Percentiles rank a stretch among this genome's conserved stretches.
Conservation (phyloP, 2,329 filamentous ascomycete species). For the Ceratocystis huliohia region DNA sequence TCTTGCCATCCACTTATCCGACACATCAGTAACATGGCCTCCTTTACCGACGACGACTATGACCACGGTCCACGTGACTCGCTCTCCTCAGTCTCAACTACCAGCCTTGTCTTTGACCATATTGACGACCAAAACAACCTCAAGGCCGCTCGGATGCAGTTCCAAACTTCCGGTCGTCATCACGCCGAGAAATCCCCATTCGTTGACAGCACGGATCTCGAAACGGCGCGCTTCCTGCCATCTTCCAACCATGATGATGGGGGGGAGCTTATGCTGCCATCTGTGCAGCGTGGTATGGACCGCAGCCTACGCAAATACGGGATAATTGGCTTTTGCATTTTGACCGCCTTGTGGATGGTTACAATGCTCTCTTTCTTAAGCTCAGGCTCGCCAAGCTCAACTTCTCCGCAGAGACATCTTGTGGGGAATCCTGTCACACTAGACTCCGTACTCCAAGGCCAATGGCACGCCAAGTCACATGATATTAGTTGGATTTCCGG, state of each 20-base stretch:
- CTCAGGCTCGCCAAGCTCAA: slow-evolving; percentile 48
- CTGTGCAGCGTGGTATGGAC: background rate
- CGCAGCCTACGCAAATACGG: slow-evolving; percentile 51
- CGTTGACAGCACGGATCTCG: slow-evolving; percentile 29
- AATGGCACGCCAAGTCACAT: slow-evolving; percentile 52
- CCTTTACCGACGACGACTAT: background rate
- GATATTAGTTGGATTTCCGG: slow-evolving; percentile 66
- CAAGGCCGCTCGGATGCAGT: slow-evolving; percentile 4
- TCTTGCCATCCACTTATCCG: background rate
- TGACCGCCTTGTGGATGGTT: slow-evolving; percentile 51
- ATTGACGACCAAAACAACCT: slow-evolving; percentile 42
- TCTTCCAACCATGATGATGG: slow-evolving; percentile 25
- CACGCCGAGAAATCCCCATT: slow-evolving; percentile 13
- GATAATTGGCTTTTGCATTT: slow-evolving; percentile 43
- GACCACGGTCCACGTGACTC: slow-evolving; percentile 38
- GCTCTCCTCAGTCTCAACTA: slow-evolving; percentile 67
- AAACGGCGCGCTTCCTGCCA: slow-evolving; percentile 41
- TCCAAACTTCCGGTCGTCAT: slow-evolving; percentile 6
- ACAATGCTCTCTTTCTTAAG: slow-evolving; percentile 55
- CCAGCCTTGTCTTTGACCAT: slow-evolving; percentile 68
- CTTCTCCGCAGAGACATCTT: slow-evolving; percentile 35
- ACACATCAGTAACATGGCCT: background rate
- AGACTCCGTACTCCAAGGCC: slow-evolving; percentile 53
- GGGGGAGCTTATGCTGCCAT: slow-evolving; percentile 16
- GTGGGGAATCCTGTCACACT: slow-evolving; percentile 58